A percentile compares a stretch with the other conserved stretches of the same genome.
phyloP scores from a whole-genome alignment of 2,329 filamentous ascomycete genomes.

The Byssothecium circinans region DNA sequence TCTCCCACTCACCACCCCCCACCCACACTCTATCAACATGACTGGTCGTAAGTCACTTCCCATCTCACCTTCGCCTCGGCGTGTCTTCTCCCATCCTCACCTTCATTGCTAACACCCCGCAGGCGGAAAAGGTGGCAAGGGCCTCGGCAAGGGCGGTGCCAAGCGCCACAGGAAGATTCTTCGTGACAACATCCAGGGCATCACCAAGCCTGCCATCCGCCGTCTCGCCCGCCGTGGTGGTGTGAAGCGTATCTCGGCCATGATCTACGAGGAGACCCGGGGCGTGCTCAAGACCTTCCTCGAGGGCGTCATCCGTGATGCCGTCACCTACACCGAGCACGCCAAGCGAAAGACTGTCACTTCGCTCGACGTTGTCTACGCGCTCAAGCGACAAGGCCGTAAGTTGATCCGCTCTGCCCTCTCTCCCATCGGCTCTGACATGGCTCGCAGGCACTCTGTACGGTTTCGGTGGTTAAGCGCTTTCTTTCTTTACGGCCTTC shows the following conservation, averaged over 20 bases:
- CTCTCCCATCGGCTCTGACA: slow-evolving; percentile 12
- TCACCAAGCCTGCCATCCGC: slow-evolving; percentile 97
- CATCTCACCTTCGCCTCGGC: too few species aligned
- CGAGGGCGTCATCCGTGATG: slow-evolving; percentile 77
- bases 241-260: slow-evolving; percentile 99
- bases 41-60: slow-evolving; percentile 58
- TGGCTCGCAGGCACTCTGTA: slow-evolving; percentile 57
- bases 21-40: slow-evolving; percentile 48
- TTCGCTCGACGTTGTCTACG: slow-evolving; percentile 65
- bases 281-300: slow-evolving; percentile 84
- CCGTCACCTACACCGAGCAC: slow-evolving; percentile 81
- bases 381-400: slow-evolving; percentile 65
- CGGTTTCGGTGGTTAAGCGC: slow-evolving; percentile 66
- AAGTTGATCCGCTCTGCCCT: slow-evolving; percentile 19
- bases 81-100: slow-evolving; percentile 10
- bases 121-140: slow-evolving; percentile 97
- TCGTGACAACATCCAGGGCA: slow-evolving; percentile 99
- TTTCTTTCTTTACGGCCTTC: slow-evolving; percentile 36
- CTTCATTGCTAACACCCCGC: slow-evolving; percentile 50
- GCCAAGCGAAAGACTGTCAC: slow-evolving; percentile 76
- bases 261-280: slow-evolving; percentile 84
- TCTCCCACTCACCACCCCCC: slow-evolving; percentile 1
- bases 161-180: slow-evolving; percentile 99
- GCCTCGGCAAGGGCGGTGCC: slow-evolving; percentile 95
- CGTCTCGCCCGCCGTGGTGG: slow-evolving; percentile 98